Evolutionary conservation across 176 grass and related monocot species (phyloP), one percentile per base, ranked within the genome.

Genomic region (Tillandsia fasciculata): DNA sequence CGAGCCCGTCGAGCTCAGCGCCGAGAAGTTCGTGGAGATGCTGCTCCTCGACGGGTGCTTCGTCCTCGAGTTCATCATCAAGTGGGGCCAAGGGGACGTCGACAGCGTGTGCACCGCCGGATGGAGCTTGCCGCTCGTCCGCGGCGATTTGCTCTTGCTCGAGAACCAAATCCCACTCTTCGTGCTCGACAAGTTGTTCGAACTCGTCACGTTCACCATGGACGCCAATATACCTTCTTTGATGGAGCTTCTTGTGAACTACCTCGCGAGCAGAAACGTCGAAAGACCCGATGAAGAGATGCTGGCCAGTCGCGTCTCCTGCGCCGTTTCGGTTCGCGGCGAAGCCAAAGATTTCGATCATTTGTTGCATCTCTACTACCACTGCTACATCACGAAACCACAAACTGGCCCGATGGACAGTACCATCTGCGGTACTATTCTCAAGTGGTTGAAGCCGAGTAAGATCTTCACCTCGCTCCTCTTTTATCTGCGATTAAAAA

Each of bases 151-250:
- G 26, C 57, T 90, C 10, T 48, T 86, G 24, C 66, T 90, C 12
- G 15, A 90, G 50, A 90, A 90, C 11, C 86, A 85, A 75, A 78
- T 89, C 22, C 86, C 86, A 0, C 78, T 85, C 29, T 77, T 67
- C 42, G 23, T 85, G 1, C 5, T 90, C 1, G 14, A 12, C 5
- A 20, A 26, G 11, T 51, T 89, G 0, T 71, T 78, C 0, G 9
- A 78, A 9, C 0, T 53, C 1, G 64, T 76, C 10, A 49, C 3
- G 2, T 29, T 29, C 28, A 29, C 0, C 2, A 29, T 29, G 1
- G 12, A 7, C 0, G 0, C 13, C 1, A 0, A 4, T 13, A 3
- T 20, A 73, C 2, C 12, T 52, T 1, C 71, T 81, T 6, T 7
- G 8, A 12, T 24, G 72, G 17, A 51, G 80, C 53, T 8, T n/a